Evolutionary conservation across 139 green algal genomes (phyloP).

Genomic region (Auxenochlorella pyrenoidosa): DNA sequence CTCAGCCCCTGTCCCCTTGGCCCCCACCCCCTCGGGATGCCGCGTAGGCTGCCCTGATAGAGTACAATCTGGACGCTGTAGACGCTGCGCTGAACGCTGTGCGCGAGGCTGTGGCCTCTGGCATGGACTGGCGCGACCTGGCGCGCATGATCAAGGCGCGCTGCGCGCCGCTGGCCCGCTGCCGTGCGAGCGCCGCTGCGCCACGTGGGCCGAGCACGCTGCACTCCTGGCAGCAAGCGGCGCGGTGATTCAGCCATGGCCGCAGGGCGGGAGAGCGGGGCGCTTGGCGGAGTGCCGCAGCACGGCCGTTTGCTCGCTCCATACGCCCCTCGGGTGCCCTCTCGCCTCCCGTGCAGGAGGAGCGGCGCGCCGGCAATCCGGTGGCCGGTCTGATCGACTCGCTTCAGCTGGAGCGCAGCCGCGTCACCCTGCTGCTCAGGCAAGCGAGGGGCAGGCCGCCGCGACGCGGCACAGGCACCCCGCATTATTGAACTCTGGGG

Average conservation of each 20-base stretch:
- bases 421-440: constrained; percentile 83
- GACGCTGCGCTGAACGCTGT: constrained; percentile 89
- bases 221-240: no score
- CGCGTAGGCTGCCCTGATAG: constrained; percentile 72
- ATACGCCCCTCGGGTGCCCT: not conserved
- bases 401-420: constrained; percentile 83
- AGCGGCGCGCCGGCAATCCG: constrained; percentile 89
- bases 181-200: no score
- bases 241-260: no score
- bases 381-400: constrained; percentile 84
- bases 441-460: not conserved
- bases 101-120: constrained; percentile 79
- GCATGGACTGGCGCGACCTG: constrained; percentile 94
- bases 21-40: not conserved
- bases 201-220: no score
- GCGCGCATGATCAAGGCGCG: constrained; percentile 64
- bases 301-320: not conserved
- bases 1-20: no score
- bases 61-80: constrained; percentile 90
- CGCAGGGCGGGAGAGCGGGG: no score
- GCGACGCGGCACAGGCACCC: not conserved
- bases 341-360: constrained; percentile 30
- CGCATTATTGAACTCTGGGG: no score
- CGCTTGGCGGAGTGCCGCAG: not conserved
- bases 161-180: no score